Evolutionary conservation across 2,329 filamentous ascomycete species (phyloP), one percentile per base, ranked within the genome.

Genomic region (Epichloe glyceriae): DNA sequence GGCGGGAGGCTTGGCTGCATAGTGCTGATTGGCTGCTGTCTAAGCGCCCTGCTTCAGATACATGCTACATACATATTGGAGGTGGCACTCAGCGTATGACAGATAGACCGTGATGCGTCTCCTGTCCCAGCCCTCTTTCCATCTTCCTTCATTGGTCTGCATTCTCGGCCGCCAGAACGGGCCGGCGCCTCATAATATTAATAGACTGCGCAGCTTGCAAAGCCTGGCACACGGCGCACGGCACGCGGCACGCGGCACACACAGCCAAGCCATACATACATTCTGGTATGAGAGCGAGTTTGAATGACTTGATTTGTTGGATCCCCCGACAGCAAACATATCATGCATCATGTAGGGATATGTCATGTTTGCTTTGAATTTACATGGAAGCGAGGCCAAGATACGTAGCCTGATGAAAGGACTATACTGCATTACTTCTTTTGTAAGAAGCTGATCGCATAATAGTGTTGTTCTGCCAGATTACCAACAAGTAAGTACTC

Each of bases 21-120:
- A 19, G 42, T 14, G 37, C 19, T 42, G 51, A 52, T 52, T 52
- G 51, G 51, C 43, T n/a, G 5, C 26, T 12, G 4, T 7, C n/a
- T 46, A 52, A 48, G 50, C 50, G 50, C 50, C 45, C 20, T 45
- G 43, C 43, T 5, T 26, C n/a, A 26, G 20, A 20, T 30, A 10
- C 26, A 30, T 8, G 8, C 7, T 26, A 26, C 22, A 26, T 2
- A 26, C 8, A 6, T 8, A 26, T 26, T 8, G 26, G 26, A 30
- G 26, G 26, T 30, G 26, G 26, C 22, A 26, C 22, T 26, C 22
- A 7, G 22, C 22, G 22, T 26, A 26, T 26, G 26, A 26, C 26
- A 30, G 26, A 26, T 26, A 26, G 26, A 30, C 26, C 26, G 26
- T 30, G 26, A 10, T 30, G 26, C 26, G 26, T 30, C 26, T 34